Conservation (phyloP, 177 flowering plant species). For the Telopea speciosissima region DNA sequence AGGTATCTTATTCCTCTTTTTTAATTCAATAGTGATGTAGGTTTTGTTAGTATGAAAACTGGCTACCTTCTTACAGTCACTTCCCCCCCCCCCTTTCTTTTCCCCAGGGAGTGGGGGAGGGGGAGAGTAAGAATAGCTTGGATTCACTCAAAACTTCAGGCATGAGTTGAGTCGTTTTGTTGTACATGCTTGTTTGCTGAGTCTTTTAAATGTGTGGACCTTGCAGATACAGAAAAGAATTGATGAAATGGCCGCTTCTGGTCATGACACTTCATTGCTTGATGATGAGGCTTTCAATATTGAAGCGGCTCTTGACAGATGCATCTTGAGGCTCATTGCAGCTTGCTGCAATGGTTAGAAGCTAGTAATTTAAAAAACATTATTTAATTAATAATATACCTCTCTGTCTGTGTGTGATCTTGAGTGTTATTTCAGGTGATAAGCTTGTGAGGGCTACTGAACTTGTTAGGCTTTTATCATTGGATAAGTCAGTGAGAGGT, state of each 20-base stretch:
- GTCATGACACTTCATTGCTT: conserved; percentile 43
- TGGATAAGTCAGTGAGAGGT: conserved; percentile 79
- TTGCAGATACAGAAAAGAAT: conserved; percentile 60
- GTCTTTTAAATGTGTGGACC: conserved; percentile 3
- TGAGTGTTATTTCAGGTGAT: conserved; percentile 56
- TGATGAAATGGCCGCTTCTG: conserved; percentile 51
- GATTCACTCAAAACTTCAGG: too few species aligned
- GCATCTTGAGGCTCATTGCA: conserved; percentile 87
- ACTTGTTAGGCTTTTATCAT: conserved; percentile 70
- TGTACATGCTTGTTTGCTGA: not conserved
- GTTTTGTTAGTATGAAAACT: not conserved
- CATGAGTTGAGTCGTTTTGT: not conserved
- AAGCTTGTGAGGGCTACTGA: conserved; percentile 89
- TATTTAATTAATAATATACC: not conserved
- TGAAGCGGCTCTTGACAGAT: conserved; percentile 83
- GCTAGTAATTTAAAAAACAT: not conserved
- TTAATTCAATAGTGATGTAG: not conserved
- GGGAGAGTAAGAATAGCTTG: not conserved
- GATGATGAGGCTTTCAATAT: conserved; percentile 76
- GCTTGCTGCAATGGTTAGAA: conserved; percentile 85
- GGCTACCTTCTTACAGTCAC: too few species aligned
- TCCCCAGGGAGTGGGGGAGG: not conserved
- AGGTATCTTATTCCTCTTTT: conserved; percentile 36
- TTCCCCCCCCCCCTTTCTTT: too few species aligned
- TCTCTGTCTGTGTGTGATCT: not conserved